Base-by-base conservation (phyloP, 306 rosid species). In the Albizia julibrissin region DNA sequence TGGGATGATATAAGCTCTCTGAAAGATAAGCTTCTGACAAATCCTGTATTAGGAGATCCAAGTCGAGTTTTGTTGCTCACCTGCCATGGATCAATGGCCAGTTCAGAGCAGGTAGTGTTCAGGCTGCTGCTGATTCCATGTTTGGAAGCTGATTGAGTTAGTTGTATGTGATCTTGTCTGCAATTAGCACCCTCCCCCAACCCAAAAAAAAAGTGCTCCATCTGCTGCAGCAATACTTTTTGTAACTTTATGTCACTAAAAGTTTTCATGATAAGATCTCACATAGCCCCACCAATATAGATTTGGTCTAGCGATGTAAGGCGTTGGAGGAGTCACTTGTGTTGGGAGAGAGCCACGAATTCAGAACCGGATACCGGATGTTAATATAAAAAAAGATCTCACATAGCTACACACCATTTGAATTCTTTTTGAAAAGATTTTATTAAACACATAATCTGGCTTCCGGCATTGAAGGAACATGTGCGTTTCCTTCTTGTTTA, bases 1-100 rank as follows among this genome's bases (percentile, higher is more conserved):
- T 96, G 99, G 97, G 99, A 96, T 86, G 99, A 93, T 81, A 93
- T 96, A 80, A 91, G 81, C 81, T 91, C 93, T 84, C 85, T 96
- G 72, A 96, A 91, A 82, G 99, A 96, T 56, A 93, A 93, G 86
- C 92, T 96, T 77, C 92, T 81, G 72, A 72, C 89, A 37, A 93
- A 93, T 85, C 84, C 89, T 71, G 66, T 91, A 59, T 89, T 96
- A 80, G 99, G 99, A 29, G 97, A 96, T 83, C 78, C 92, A 46
- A 84, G 78, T 67, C 86, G 72, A 77, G 97, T 93, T 83, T 82
- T 91, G 90, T 87, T 96, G 91, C 90, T 96, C 24, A 85, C 94
- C 1, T 93, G 97, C 82, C 98, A 96, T 87, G 99, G 99, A 54
- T 96, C 99, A 39, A 96, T 93, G 99, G 94, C 90, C 58, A 96